Evolutionary conservation across 2,329 filamentous ascomycete genomes (phyloP), one percentile per base, ranked within the genome.

Genomic region (Penicillium decumbens): DNA sequence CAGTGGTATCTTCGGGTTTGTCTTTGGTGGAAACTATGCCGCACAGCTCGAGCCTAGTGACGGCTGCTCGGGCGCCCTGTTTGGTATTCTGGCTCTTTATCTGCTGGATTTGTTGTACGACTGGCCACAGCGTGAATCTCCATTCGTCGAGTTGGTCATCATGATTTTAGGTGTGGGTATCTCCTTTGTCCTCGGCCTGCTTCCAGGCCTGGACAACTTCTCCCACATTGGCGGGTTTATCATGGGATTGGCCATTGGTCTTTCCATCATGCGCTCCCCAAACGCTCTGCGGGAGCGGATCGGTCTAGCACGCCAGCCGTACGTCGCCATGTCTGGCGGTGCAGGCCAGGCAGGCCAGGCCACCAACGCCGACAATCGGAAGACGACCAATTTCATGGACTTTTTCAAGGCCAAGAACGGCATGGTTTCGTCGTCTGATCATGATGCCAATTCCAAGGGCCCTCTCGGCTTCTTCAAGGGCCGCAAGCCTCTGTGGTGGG

Each of bases 131-230:
- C 87, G 91, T 41, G 75, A 75, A 38, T 84, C 78, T 28, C 93
- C 93, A 0, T 78, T 84, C 68, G 87, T 88, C 58, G 93, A 97
- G 62, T 75, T 98, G n/a, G 74, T 88, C 45, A 95, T 95, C 69
- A 87, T 97, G 67, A 55, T 91, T 41, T 72, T 96, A 48, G 91
- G 96, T 63, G 82, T 97, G 54, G 75, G 84, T 57, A 90, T 98
- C 57, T 89, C 90, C 0, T 96, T 98, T 65, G 89, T 93, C 13
- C 80, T 98, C 2, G 93, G 93, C 29, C 79, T 98, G 3, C 79
- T 98, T 1, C 93, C 93, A 0, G 92, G 91, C 7, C 74, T 98
- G 41, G 93, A 98, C 76, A 98, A 98, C 71, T 98, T 97, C 70
- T 88, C 89, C 13, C 93, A 98, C 60, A 96, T 98, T 54, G 93